phyloP scores from a whole-genome alignment of 331 rosid genomes.

The Cydonia oblonga region DNA sequence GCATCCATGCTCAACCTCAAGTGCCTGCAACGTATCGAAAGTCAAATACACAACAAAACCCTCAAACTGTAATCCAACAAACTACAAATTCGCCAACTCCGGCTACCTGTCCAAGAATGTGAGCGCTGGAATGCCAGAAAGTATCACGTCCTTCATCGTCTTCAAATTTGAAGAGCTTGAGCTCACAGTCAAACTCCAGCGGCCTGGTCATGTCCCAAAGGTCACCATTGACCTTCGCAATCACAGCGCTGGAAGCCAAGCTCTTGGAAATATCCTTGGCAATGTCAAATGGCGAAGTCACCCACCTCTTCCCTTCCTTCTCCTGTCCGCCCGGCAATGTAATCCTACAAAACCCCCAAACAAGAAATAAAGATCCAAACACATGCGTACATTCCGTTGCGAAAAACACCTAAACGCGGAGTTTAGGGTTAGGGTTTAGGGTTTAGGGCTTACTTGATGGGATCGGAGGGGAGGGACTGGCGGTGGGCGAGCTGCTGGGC shows the following conservation, averaged over 20 bases:
- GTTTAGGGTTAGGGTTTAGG: background rate
- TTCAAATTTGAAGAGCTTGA: slow-evolving; percentile 60
- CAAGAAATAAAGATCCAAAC: background rate
- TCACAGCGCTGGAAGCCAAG: slow-evolving; percentile 63
- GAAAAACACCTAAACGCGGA: background rate
- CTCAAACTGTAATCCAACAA: background rate
- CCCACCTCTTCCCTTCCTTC: slow-evolving; percentile 68
- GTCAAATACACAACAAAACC: background rate
- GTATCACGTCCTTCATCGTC: slow-evolving; percentile 86
- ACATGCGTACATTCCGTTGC: background rate
- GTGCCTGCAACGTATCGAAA: slow-evolving; percentile 38
- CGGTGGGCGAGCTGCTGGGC: slow-evolving; percentile 33
- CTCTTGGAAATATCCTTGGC: slow-evolving; percentile 79
- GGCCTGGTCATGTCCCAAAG: slow-evolving; percentile 88
- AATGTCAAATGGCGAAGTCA: slow-evolving; percentile 61
- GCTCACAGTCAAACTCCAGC: slow-evolving; percentile 56
- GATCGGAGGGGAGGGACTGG: slow-evolving; percentile 57
- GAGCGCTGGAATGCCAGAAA: slow-evolving; percentile 98
- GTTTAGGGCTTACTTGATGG: slow-evolving; percentile 36
- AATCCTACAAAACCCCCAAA: slow-evolving; percentile 23
- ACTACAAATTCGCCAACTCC: background rate
- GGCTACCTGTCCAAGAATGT: slow-evolving; percentile 95
- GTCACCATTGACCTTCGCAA: slow-evolving; percentile 72
- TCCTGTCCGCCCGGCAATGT: slow-evolving; percentile 58
- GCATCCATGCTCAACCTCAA: slow-evolving; percentile 82